Evolutionary conservation across 1,284 basidiomycete species (phyloP), one percentile per base, ranked within the genome.

Genomic region (Apiotrichum akiyoshidainum): DNA sequence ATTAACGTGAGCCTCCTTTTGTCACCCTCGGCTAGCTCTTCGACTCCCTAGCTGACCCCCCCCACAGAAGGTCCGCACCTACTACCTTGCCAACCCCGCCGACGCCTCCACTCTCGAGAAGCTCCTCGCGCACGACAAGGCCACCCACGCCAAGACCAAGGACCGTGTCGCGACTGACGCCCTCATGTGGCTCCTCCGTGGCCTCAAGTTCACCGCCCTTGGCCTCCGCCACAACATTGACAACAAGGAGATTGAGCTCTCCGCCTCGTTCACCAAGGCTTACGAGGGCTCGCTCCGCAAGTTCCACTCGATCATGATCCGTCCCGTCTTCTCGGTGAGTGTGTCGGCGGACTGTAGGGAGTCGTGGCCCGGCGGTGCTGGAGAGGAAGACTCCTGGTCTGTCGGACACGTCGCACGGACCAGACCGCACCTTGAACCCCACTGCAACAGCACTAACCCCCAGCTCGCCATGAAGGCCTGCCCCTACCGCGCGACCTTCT

Each of bases 381-480:
- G 8, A 35, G 8, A 37, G 37, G 5, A 16, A 3, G 37, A 37
- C 37, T 2, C 11, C 37, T 2, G 37, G 37, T 10, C 34, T 7
- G 7, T 13, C 34, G 7, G 37, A 37, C 37, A 4, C 14, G 7
- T 31, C 26, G 26, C 26, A 31, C 26, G 26, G 26, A 4, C 26
- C 26, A 7, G 4, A 31, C 26, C 26, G 26, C 26, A 31, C 26
- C 26, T 31, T 31, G n/a, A 31, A 31, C 26, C 26, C 46, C 17
- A 31, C n/a, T 48, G 46, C 9, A 44, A 34, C 17, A 31, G 19
- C 14, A 50, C 34, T 19, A 9, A 37, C 17, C 0, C 53, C 48
- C 71, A 93, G 90, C 84, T 94, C 48, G 95, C 95, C 7, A 92
- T 99, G 91, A 96, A 89, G 72, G 92, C 94, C 0, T 97, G 93